Evolutionary conservation across 106 monocot species (phyloP).

Genomic region (Platanthera zijinensis): DNA sequence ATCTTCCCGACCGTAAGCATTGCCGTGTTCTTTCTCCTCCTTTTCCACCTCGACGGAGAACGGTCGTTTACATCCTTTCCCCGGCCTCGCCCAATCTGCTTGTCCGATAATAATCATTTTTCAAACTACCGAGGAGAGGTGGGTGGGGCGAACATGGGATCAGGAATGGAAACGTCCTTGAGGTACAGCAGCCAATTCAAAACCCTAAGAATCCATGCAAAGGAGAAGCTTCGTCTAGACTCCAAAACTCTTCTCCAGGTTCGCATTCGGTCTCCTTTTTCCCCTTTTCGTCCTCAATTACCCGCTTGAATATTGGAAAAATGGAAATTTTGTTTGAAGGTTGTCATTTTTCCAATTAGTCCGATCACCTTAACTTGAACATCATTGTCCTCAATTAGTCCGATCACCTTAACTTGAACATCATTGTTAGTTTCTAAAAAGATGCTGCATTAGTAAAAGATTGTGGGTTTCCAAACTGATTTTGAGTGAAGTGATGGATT

Average conservation of each 20-base stretch:
- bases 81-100: background rate
- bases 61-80: background rate
- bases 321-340: no score
- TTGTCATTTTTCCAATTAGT: no score
- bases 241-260: slow-evolving; percentile 55
- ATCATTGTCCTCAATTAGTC: no score
- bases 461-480: no score
- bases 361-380: no score
- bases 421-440: no score
- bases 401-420: no score
- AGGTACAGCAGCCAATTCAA: slow-evolving; percentile 33
- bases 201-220: slow-evolving; percentile 61
- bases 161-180: slow-evolving; percentile 52
- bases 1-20: no score
- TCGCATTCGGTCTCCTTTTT: background rate
- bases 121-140: background rate
- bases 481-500: no score
- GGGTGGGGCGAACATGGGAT: background rate
- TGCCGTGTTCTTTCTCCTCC: background rate
- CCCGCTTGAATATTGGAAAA: no score
- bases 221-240: slow-evolving; percentile 48
- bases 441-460: no score
- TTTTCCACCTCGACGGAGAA: background rate
- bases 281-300: background rate
- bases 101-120: background rate